Evolutionary conservation across 2,329 filamentous ascomycete species (phyloP).

Genomic region (Eurotiales sp.): DNA sequence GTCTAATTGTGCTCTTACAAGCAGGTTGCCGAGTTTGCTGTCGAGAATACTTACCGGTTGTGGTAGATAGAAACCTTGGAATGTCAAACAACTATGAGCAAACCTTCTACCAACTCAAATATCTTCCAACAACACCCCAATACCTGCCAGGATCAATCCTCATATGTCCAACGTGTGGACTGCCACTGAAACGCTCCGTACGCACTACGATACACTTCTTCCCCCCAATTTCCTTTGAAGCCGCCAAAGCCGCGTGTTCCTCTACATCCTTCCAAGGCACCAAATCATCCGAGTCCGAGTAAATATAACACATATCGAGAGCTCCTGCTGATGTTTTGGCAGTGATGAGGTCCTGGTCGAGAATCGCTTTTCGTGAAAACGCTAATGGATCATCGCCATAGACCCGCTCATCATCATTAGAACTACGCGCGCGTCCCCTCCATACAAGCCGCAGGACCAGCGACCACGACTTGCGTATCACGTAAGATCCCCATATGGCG

Average conservation of each 20-base stretch:
- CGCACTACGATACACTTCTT: conserved; percentile 29
- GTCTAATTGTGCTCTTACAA: too few relatives aligned
- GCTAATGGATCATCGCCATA: conserved; percentile 23
- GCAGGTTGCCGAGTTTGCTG: too few relatives aligned
- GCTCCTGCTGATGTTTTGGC: not conserved
- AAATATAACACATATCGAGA: conserved; percentile 34
- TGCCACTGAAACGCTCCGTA: conserved; percentile 33
- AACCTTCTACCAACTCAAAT: too few relatives aligned
- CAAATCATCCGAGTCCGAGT: conserved; percentile 37
- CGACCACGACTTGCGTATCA: conserved; percentile 16
- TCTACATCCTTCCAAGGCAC: conserved; percentile 35
- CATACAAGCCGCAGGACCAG: not conserved
- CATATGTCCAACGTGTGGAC: conserved; percentile 41
- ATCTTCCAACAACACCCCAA: conserved; percentile 31
- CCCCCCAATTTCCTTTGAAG: conserved; percentile 5
- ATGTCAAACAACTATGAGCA: too few relatives aligned
- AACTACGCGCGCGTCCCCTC: not conserved
- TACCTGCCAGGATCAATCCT: conserved; percentile 34
- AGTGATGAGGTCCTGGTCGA: conserved; percentile 24
- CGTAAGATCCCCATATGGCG: conserved; percentile 20
- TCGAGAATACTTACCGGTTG: too few relatives aligned
- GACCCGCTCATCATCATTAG: not conserved
- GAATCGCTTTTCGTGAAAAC: conserved; percentile 27
- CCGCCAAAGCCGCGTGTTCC: conserved; percentile 32
- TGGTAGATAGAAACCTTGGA: too few relatives aligned